Conservation (phyloP, 257 asterid species). For the Solanum etuberosum region DNA sequence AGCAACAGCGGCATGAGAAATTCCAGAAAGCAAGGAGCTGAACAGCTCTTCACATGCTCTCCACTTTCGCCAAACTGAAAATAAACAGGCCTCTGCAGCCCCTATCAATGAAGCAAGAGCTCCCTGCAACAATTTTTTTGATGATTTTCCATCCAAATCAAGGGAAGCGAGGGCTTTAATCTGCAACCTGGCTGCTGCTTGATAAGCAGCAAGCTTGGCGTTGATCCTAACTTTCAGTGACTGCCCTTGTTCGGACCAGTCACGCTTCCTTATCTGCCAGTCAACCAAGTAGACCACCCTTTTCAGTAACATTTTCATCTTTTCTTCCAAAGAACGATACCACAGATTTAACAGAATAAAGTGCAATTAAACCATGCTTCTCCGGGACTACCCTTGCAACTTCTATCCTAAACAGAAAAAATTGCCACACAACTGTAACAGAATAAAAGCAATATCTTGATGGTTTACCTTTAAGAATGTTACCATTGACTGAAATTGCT, state of each 20-base stretch:
- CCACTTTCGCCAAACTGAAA: constrained; percentile 78
- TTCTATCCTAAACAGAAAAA: not conserved
- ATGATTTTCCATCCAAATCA: constrained; percentile 78
- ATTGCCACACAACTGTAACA: not conserved
- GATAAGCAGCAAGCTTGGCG: constrained; percentile 72
- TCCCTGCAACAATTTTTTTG: constrained; percentile 85
- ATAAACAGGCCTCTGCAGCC: constrained; percentile 82
- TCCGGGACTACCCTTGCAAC: not conserved
- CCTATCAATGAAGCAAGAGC: constrained; percentile 76
- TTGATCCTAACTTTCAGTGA: constrained; percentile 70
- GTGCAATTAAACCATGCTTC: not conserved
- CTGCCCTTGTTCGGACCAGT: constrained; percentile 95
- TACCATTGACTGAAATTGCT: constrained; percentile 69
- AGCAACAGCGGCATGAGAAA: constrained; percentile 71
- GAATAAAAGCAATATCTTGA: not conserved
- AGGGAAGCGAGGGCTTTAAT: constrained; percentile 62
- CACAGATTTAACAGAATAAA: not conserved
- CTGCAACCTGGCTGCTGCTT: constrained; percentile 74
- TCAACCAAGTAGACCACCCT: constrained; percentile 13
- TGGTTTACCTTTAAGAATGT: constrained; percentile 61
- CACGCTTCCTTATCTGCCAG: constrained; percentile 76
- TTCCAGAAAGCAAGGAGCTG: constrained; percentile 76
- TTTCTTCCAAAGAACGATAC: not conserved
- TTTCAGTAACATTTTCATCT: not conserved
- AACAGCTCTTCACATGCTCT: constrained; percentile 94